Conservation (phyloP, 2,329 filamentous ascomycete genomes). For the Mycosphaerella sp. region DNA sequence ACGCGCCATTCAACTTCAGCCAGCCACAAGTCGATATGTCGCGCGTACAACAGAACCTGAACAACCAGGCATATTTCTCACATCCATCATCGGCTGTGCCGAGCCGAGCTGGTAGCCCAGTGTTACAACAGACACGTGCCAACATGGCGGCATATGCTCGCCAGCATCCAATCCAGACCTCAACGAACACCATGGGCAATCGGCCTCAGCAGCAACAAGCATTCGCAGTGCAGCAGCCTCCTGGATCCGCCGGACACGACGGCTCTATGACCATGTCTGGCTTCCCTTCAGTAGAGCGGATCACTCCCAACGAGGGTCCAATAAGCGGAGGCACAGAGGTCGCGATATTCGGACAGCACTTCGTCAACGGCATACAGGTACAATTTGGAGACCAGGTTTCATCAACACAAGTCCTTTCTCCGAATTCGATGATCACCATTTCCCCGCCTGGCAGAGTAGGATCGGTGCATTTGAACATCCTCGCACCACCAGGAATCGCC, state of each 20-base stretch:
- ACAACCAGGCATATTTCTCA: constrained; percentile 29
- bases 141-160: constrained; percentile 33
- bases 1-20: constrained; percentile 24
- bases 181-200: constrained; percentile 23
- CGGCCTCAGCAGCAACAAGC: constrained; percentile 16
- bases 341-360: constrained; percentile 73
- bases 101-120: constrained; percentile 73
- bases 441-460: constrained; percentile 67
- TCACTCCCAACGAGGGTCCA: constrained; percentile 77
- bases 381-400: constrained; percentile 70
- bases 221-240: constrained; percentile 13
- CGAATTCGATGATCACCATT: constrained; percentile 68
- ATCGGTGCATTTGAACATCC: constrained; percentile 63
- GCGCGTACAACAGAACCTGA: constrained; percentile 22
- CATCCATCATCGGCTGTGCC: constrained; percentile 36
- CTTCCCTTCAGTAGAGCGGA: constrained; percentile 25
- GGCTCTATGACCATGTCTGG: constrained; percentile 8
- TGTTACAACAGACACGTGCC: constrained; percentile 32
- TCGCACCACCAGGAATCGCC: constrained; percentile 33
- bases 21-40: constrained; percentile 24
- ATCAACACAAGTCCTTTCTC: constrained; percentile 72
- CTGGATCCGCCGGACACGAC: constrained; percentile 16
- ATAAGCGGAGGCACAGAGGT: constrained; percentile 81
- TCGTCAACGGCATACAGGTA: constrained; percentile 72
- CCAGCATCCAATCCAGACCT: constrained; percentile 29